phyloP scores from a whole-genome alignment of 306 rosid genomes.

The Phaseolus lunatus region DNA sequence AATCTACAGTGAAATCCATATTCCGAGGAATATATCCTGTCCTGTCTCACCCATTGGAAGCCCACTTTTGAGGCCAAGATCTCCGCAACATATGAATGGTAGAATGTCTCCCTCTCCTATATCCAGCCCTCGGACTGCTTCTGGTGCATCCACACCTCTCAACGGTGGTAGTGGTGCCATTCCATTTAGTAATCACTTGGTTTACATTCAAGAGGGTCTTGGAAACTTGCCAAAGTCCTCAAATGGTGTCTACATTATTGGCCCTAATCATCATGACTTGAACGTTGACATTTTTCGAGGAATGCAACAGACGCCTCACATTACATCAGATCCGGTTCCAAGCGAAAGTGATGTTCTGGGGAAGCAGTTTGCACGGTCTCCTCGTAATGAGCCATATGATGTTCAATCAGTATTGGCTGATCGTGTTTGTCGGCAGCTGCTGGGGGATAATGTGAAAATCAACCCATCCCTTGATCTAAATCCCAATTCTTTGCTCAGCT shows the following conservation, averaged over 20 bases:
- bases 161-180: constrained; percentile 73
- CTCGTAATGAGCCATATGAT: constrained; percentile 57
- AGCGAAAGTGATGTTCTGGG: constrained; percentile 64
- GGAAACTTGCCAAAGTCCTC: constrained; percentile 68
- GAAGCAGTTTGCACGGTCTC: constrained; percentile 58
- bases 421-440: constrained; percentile 80
- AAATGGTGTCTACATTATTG: constrained; percentile 55
- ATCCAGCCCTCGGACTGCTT: constrained; percentile 86
- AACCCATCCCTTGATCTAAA: constrained; percentile 72
- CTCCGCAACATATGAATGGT: constrained; percentile 82
- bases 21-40: constrained; percentile 83
- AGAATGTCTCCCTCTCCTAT: constrained; percentile 94
- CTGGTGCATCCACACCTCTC: constrained; percentile 90
- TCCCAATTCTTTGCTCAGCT: constrained; percentile 65
- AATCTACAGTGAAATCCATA: constrained; percentile 73
- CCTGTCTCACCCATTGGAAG: constrained; percentile 96
- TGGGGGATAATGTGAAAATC: constrained; percentile 65
- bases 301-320: constrained; percentile 68
- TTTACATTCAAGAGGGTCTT: constrained; percentile 72
- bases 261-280: constrained; percentile 63
- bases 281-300: constrained; percentile 74
- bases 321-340: constrained; percentile 60
- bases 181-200: constrained; percentile 65
- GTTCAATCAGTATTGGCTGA: constrained; percentile 87
- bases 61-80: constrained; percentile 87